Evolutionary conservation across 371 early-diverging fungal genomes (phyloP).

Genomic region (Thermomucor indicae-seudaticae): DNA sequence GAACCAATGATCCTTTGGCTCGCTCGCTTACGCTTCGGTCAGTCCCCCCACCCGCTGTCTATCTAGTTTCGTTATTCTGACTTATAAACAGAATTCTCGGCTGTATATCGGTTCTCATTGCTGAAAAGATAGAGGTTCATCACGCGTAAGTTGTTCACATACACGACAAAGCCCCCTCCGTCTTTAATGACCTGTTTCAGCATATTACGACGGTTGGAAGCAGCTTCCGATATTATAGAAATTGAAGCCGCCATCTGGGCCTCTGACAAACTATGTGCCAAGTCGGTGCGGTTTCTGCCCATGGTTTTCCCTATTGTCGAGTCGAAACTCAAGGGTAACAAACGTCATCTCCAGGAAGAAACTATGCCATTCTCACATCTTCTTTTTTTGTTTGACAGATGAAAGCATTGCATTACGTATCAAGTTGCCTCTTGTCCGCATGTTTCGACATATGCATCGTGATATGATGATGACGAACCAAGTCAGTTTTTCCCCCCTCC

Average conservation of each 20-base stretch:
- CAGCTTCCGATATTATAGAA: constrained; percentile 48
- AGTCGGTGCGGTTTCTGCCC: constrained; percentile 45
- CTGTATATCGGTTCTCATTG: constrained; percentile 51
- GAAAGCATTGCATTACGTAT: constrained; percentile 34
- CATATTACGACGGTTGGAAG: constrained; percentile 36
- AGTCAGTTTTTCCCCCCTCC: constrained; percentile 5
- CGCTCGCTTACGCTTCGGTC: constrained; percentile 55
- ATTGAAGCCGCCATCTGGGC: constrained; percentile 57
- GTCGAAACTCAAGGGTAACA: constrained; percentile 26
- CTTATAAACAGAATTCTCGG: constrained; percentile 42
- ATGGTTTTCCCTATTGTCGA: constrained; percentile 38
- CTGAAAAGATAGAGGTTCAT: constrained; percentile 53
- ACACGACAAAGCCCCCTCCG: not conserved
- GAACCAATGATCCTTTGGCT: constrained; percentile 52
- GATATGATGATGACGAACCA: constrained; percentile 51
- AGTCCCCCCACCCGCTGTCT: not conserved
- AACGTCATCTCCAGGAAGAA: constrained; percentile 13
- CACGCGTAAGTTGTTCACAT: constrained; percentile 40
- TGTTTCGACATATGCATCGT: constrained; percentile 59
- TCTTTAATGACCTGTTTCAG: constrained; percentile 12
- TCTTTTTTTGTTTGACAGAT: constrained; percentile 4
- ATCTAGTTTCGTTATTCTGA: not conserved
- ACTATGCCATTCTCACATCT: constrained; percentile 1
- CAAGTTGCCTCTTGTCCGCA: constrained; percentile 39
- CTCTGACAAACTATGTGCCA: constrained; percentile 50